Evolutionary conservation across 768 basidiomycete species (phyloP).

Genomic region (Tubosaeta sp.): DNA sequence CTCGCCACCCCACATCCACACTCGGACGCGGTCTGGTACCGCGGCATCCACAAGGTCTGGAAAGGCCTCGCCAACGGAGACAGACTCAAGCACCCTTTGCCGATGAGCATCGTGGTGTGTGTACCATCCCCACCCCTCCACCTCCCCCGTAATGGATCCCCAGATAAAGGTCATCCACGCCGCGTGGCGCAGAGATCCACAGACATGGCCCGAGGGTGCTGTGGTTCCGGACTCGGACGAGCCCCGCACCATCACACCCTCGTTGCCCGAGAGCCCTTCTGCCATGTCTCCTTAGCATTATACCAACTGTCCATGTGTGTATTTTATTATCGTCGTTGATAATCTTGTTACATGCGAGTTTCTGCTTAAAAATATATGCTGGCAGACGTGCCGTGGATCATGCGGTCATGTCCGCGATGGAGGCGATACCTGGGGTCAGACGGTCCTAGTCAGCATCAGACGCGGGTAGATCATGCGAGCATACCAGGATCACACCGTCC

Average conservation of each 20-base stretch:
- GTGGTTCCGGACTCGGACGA: constrained; percentile 63
- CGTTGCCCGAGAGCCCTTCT: not conserved
- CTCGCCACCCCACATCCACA: constrained; percentile 46
- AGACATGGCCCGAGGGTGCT: constrained; percentile 68
- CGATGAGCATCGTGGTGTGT: constrained; percentile 61
- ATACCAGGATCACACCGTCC: constrained; percentile 92
- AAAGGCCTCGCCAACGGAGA: constrained; percentile 56
- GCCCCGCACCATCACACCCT: constrained; percentile 16
- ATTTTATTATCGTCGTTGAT: constrained; percentile 1
- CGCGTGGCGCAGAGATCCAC: constrained; percentile 66
- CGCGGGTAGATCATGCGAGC: constrained; percentile 22
- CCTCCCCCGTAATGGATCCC: constrained; percentile 5
- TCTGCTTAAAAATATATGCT: constrained; percentile 31
- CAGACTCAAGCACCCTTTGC: constrained; percentile 54
- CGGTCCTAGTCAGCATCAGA: constrained; percentile 8
- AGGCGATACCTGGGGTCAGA: constrained; percentile 61
- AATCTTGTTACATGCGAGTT: constrained; percentile 8
- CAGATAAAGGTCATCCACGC: constrained; percentile 73
- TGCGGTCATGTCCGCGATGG: constrained; percentile 60
- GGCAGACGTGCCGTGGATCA: constrained; percentile 13
- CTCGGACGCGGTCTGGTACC: constrained; percentile 51
- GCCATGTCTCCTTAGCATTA: not conserved
- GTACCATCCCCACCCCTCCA: not conserved
- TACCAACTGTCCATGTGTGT: constrained; percentile 4
- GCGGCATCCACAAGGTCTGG: constrained; percentile 60